A percentile compares a stretch with the other conserved stretches of the same genome.
These are phyloP conservation scores for Phytophthora capsici DNA, from an alignment of 352 stramenopile species.

Conservation along the genomic window DNA sequence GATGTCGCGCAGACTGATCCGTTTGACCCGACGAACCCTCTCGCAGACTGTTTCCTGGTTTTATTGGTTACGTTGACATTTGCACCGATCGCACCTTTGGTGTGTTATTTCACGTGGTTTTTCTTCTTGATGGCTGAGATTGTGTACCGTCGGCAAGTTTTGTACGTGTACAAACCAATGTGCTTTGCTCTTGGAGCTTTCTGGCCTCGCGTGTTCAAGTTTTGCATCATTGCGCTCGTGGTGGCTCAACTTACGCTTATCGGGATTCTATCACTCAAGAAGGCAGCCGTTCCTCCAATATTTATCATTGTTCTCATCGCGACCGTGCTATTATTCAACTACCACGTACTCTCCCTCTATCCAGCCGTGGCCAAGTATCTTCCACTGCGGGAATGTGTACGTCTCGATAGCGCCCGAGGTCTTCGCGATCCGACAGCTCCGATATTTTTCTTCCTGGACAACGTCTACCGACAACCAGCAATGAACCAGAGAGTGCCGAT, in stretches of 20 bases:
- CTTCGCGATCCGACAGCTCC: conserved; percentile 31
- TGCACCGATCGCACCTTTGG: conserved; percentile 73
- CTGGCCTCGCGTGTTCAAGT: conserved; percentile 81
- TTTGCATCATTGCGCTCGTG: conserved; percentile 76
- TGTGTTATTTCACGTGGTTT: conserved; percentile 78
- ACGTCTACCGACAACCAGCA: conserved; percentile 74
- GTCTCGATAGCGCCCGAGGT: conserved; percentile 51
- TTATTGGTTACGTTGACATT: conserved; percentile 84
- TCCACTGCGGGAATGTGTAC: conserved; percentile 63
- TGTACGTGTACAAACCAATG: conserved; percentile 74
- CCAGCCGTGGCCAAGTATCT: conserved; percentile 66
- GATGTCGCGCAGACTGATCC: conserved; percentile 55
- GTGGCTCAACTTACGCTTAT: conserved; percentile 80
- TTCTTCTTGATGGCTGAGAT: conserved; percentile 77
- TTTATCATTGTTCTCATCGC: conserved; percentile 39
- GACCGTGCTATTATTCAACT: conserved; percentile 66
- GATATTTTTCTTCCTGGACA: conserved; percentile 70
- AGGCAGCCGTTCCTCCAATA: conserved; percentile 46
- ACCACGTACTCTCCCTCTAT: conserved; percentile 64
- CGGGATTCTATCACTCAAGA: conserved; percentile 83
- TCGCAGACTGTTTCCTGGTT: conserved; percentile 73
- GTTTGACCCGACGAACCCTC: conserved; percentile 63
- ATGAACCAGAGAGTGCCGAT: conserved; percentile 62
- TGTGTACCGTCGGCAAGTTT: conserved; percentile 71
- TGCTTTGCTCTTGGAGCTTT: conserved; percentile 67